Conservation (phyloP, 495 filamentous ascomycete species). For the Pseudoneurospora amorphoporcata region DNA sequence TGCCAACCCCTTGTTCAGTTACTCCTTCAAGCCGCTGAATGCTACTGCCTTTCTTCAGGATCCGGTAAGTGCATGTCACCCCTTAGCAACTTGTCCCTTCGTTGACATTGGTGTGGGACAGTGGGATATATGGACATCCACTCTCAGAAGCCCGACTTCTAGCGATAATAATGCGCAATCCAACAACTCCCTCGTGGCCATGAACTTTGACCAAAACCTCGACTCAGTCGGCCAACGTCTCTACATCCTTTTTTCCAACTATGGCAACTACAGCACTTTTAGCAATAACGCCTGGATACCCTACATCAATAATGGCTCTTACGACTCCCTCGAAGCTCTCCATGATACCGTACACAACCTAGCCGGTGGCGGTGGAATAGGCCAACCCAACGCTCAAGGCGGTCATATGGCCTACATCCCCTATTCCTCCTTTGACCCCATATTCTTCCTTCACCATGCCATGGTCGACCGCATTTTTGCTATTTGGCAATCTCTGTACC, state of each 20-base stretch:
- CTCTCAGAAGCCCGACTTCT: conserved; percentile 38
- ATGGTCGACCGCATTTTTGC: conserved; percentile 61
- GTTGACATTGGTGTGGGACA: conserved; percentile 5
- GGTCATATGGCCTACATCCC: conserved; percentile 56
- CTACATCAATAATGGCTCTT: conserved; percentile 21
- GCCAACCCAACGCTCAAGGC: conserved; percentile 19
- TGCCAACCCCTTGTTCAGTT: conserved; percentile 52
- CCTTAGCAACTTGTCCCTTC: too few relatives aligned
- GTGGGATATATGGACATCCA: conserved; percentile 33
- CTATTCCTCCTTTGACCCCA: conserved; percentile 62
- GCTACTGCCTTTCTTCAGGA: conserved; percentile 27
- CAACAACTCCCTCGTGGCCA: conserved; percentile 39
- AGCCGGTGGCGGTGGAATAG: conserved; percentile 26
- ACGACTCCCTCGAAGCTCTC: conserved; percentile 51
- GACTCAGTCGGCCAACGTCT: conserved; percentile 37
- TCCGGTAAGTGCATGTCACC: conserved; percentile 29
- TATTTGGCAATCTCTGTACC: conserved; percentile 62
- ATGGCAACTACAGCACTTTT: conserved; percentile 46
- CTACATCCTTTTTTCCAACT: conserved; percentile 50
- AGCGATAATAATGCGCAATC: conserved; percentile 34
- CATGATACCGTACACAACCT: conserved; percentile 58
- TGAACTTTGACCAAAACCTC: conserved; percentile 38
- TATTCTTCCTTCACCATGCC: conserved; percentile 60
- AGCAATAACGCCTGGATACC: conserved; percentile 46
- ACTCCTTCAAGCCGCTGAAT: conserved; percentile 48